phyloP scores from a whole-genome alignment of 163 green algal genomes.

The Coccomyxa subellipsoidea region DNA sequence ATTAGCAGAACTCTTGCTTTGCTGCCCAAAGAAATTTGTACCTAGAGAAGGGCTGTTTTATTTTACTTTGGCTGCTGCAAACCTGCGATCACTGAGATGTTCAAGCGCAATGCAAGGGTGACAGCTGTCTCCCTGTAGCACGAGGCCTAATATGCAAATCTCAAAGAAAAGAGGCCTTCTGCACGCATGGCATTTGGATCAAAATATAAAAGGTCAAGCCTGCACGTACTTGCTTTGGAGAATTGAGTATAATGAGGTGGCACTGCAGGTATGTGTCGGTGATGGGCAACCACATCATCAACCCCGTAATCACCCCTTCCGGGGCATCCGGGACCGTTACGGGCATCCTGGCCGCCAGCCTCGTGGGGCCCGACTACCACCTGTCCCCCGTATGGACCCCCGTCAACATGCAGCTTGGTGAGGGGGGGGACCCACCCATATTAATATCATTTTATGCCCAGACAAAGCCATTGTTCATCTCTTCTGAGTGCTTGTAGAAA shows the following conservation, averaged over 20 bases:
- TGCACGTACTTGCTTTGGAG: neutral
- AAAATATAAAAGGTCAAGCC: no score
- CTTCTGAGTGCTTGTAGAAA: neutral
- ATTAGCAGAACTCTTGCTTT: no score
- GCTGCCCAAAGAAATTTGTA: no score
- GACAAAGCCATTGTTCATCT: neutral
- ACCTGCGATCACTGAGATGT: no score
- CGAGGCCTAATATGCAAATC: no score
- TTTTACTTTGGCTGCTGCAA: no score
- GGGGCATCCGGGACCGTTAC: neutral
- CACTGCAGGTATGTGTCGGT: neutral
- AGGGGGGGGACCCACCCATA: no score
- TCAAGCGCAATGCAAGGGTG: no score
- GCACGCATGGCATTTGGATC: no score
- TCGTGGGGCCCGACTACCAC: neutral
- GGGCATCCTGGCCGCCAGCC: neutral
- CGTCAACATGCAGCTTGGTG: constrained; percentile 5
- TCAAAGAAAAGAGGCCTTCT: no score
- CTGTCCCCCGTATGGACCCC: neutral
- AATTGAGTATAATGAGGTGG: neutral
- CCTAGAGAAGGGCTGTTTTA: no score
- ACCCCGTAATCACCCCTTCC: neutral
- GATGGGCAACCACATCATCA: neutral
- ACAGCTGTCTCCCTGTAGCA: no score
- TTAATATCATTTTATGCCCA: neutral